Conservation (phyloP, 805 yeast genomes). For the Kodamaea neixiangensis region DNA sequence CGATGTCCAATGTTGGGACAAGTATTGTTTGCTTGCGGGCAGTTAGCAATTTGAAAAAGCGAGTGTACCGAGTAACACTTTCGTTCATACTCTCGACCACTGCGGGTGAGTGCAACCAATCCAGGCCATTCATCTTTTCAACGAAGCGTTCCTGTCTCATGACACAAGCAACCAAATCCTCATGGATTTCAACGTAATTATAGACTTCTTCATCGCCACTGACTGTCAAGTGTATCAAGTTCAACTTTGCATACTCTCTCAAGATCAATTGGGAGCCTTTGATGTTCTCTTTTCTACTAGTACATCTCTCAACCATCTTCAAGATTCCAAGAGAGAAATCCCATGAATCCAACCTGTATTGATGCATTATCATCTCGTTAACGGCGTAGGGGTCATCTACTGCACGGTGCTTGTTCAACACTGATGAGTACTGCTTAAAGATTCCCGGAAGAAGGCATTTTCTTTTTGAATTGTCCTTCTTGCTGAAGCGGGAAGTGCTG, state of each 20-base stretch:
- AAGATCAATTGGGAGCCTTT: not conserved
- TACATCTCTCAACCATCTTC: not conserved
- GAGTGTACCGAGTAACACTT: slow-evolving; percentile 19
- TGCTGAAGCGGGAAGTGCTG: not conserved
- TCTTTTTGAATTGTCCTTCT: not conserved
- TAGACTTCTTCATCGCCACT: not conserved
- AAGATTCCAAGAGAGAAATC: too few species aligned
- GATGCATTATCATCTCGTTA: not conserved
- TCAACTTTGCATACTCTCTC: slow-evolving; percentile 13
- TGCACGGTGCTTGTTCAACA: not conserved
- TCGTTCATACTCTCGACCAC: slow-evolving; percentile 16
- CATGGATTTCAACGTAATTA: slow-evolving; percentile 13
- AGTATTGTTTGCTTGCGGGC: slow-evolving; percentile 8
- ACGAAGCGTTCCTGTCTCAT: slow-evolving; percentile 25
- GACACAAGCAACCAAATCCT: slow-evolving; percentile 29
- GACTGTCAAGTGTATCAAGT: slow-evolving; percentile 16
- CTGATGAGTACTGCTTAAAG: slow-evolving; percentile 11
- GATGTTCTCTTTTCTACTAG: not conserved
- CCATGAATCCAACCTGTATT: not conserved
- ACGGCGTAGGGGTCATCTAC: not conserved
- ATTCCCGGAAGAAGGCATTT: slow-evolving; percentile 9
- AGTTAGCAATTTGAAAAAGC: slow-evolving; percentile 15
- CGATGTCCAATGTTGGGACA: slow-evolving; percentile 31
- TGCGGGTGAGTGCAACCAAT: slow-evolving; percentile 19
- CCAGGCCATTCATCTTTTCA: slow-evolving; percentile 20